These are phyloP conservation scores for Hamigera avellanea DNA, from an alignment of 495 filamentous ascomycete species.

Conservation along the genomic window DNA sequence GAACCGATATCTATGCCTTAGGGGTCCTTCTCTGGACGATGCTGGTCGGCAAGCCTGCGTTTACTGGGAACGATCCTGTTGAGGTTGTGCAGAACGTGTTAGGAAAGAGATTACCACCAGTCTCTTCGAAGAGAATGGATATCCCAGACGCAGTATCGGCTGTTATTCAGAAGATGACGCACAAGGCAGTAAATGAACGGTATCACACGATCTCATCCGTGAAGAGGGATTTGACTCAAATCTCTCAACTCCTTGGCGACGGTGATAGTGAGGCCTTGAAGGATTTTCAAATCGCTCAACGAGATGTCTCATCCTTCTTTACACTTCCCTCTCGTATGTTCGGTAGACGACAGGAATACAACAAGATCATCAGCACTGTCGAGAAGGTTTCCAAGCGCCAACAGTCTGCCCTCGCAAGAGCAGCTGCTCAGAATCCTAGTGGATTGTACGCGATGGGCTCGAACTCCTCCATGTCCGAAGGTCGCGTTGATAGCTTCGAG, in stretches of 20 bases:
- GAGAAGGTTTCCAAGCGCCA: conserved; percentile 58
- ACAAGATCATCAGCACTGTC: conserved; percentile 57
- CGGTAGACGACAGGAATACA: conserved; percentile 60
- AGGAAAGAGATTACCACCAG: conserved; percentile 57
- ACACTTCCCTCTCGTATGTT: conserved; percentile 69
- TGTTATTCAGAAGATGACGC: conserved; percentile 83
- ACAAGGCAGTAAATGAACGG: conserved; percentile 69
- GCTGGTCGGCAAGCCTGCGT: conserved; percentile 65
- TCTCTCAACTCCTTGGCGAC: conserved; percentile 58
- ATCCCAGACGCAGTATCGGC: conserved; percentile 67
- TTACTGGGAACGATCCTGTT: conserved; percentile 64
- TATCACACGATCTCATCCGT: conserved; percentile 78
- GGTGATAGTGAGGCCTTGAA: conserved; percentile 59
- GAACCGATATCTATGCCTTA: conserved; percentile 83
- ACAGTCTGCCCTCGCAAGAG: conserved; percentile 33
- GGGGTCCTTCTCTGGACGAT: conserved; percentile 81
- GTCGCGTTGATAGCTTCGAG: conserved; percentile 40
- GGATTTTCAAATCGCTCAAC: conserved; percentile 58
- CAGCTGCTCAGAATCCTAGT: conserved; percentile 25
- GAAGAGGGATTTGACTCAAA: conserved; percentile 58
- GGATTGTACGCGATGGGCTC: conserved; percentile 39
- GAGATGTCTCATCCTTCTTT: conserved; percentile 79
- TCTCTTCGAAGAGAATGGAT: conserved; percentile 64
- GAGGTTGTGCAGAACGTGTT: conserved; percentile 85
- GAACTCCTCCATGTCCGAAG: conserved; percentile 45